phyloP scores from a whole-genome alignment of 495 filamentous ascomycete genomes.

The Aspergillus nanangensis region DNA sequence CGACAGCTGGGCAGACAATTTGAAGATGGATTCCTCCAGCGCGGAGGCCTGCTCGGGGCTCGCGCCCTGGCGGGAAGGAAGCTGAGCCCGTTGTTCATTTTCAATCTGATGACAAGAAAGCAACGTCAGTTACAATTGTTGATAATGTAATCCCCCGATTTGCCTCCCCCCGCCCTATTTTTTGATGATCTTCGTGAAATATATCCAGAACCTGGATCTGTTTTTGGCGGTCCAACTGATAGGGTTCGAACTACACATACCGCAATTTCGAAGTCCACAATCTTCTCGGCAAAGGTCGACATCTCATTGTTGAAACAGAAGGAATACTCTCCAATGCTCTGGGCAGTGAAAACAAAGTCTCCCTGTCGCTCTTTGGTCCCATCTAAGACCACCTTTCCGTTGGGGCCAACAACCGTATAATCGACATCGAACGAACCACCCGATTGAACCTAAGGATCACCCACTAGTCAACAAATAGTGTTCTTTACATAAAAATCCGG shows the following conservation, averaged over 20 bases:
- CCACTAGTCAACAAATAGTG: background rate
- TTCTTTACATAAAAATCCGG: background rate
- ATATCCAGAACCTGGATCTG: too few relatives aligned
- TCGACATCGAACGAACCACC: slow-evolving; percentile 95
- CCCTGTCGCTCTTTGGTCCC: slow-evolving; percentile 92
- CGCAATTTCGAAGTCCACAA: slow-evolving; percentile 97
- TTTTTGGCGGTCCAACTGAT: too few relatives aligned
- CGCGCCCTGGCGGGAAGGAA: slow-evolving; percentile 88
- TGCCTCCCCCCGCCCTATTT: background rate
- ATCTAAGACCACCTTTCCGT: slow-evolving; percentile 76
- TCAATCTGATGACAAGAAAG: slow-evolving; percentile 63
- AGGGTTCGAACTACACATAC: too few relatives aligned
- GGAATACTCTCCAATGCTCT: slow-evolving; percentile 85
- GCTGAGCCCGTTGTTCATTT: slow-evolving; percentile 75
- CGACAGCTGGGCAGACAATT: slow-evolving; percentile 89
- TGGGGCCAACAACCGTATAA: slow-evolving; percentile 81
- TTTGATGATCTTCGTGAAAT: too few relatives aligned
- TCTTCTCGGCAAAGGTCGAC: slow-evolving; percentile 96
- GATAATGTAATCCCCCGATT: background rate
- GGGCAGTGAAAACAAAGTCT: slow-evolving; percentile 96
- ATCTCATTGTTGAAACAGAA: slow-evolving; percentile 99
- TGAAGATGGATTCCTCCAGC: slow-evolving; percentile 93
- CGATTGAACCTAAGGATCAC: slow-evolving; percentile 89
- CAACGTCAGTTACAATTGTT: background rate
- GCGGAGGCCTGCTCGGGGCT: slow-evolving; percentile 86